Conservation (phyloP, 1,284 basidiomycete genomes). For the Irpex rosettiformis region DNA sequence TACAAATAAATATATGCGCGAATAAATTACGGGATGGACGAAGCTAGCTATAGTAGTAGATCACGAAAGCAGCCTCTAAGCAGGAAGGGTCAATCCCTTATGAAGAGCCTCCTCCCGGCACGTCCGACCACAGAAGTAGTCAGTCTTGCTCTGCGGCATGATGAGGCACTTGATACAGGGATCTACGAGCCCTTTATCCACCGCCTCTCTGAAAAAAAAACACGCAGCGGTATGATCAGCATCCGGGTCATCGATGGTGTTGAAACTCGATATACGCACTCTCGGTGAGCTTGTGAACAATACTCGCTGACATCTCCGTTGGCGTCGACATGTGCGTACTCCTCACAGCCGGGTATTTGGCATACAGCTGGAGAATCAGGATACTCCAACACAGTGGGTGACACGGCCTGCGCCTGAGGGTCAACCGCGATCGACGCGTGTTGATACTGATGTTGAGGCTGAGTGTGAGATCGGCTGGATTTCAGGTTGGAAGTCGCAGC, state of each 20-base stretch:
- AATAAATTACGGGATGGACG: not conserved
- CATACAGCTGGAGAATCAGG: slow-evolving; percentile 30
- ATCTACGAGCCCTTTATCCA: slow-evolving; percentile 38
- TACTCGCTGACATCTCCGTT: slow-evolving; percentile 44
- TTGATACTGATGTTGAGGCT: not conserved
- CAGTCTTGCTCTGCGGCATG: slow-evolving; percentile 45
- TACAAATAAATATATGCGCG: not conserved
- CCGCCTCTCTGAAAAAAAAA: slow-evolving; percentile 41
- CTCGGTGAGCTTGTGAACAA: slow-evolving; percentile 48
- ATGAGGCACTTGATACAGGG: slow-evolving; percentile 52
- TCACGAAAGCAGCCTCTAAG: not conserved
- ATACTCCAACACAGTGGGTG: not conserved
- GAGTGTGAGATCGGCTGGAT: not conserved
- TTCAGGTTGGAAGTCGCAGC: not conserved
- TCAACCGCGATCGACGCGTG: not conserved
- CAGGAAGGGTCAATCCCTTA: slow-evolving; percentile 23
- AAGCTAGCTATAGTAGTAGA: not conserved
- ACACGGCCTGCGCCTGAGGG: not conserved
- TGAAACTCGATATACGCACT: slow-evolving; percentile 46
- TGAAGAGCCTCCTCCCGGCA: slow-evolving; percentile 48
- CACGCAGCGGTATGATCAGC: not conserved
- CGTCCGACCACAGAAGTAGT: slow-evolving; percentile 48
- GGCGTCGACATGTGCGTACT: slow-evolving; percentile 45
- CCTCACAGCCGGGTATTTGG: slow-evolving; percentile 46
- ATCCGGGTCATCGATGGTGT: too few species aligned